Conservation (phyloP, 331 rosid species). For the Erythrophleum ivorense region DNA sequence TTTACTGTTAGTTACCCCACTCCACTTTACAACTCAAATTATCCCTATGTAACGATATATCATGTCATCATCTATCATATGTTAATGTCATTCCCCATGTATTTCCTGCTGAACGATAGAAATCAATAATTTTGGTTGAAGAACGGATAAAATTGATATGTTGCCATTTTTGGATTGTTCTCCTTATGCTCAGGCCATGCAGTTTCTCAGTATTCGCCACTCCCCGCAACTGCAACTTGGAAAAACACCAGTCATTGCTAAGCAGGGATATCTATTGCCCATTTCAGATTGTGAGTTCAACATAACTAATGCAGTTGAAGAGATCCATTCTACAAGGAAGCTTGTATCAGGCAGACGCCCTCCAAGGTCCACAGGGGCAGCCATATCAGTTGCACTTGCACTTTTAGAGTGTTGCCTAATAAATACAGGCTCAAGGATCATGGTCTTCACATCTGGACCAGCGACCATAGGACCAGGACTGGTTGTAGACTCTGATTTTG, state of each 20-base stretch:
- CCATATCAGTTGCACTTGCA: conserved; percentile 79
- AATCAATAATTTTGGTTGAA: neutral
- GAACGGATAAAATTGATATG: neutral
- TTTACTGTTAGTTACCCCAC: neutral
- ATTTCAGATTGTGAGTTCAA: conserved; percentile 83
- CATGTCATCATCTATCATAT: neutral
- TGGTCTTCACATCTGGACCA: conserved; percentile 94
- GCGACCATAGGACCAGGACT: conserved; percentile 86
- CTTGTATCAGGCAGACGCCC: conserved; percentile 56
- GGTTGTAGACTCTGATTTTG: conserved; percentile 65
- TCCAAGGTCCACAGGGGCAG: conserved; percentile 79
- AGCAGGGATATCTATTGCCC: conserved; percentile 74
- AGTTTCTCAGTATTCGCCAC: conserved; percentile 58
- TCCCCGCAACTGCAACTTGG: conserved; percentile 61
- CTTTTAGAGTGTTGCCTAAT: conserved; percentile 72
- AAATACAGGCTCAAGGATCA: conserved; percentile 79
- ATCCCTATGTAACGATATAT: neutral
- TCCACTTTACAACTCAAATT: neutral
- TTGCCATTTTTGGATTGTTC: conserved; percentile 21
- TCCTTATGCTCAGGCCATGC: conserved; percentile 53
- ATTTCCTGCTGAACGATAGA: neutral
- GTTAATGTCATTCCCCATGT: neutral
- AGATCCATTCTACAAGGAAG: conserved; percentile 57
- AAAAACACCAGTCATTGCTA: conserved; percentile 50
- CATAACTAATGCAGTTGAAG: conserved; percentile 76